A percentile compares a stretch with the other conserved stretches of the same genome.
Evolutionary conservation across 257 asterid genomes (phyloP).

Genomic region (Coffea eugenioides): DNA sequence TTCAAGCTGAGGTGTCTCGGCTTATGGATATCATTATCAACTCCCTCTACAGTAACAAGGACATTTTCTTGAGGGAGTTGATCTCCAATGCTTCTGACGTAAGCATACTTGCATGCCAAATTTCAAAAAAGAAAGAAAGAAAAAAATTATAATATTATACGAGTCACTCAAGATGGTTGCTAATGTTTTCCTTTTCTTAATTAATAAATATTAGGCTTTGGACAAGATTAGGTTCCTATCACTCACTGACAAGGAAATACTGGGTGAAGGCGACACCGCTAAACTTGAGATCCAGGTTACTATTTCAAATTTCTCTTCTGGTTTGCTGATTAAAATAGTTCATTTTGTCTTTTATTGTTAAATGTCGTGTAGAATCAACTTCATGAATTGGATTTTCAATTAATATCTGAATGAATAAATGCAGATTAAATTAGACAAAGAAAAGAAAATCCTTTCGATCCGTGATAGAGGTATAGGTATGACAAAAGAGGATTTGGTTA

Average conservation of each 20-base stretch:
- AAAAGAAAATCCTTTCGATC: constrained; percentile 76
- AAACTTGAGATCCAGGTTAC: constrained; percentile 94
- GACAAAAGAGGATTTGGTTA: constrained; percentile 94
- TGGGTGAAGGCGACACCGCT: constrained; percentile 88
- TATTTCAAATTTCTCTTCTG: not conserved
- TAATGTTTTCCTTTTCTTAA: not conserved
- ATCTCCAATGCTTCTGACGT: constrained; percentile 99
- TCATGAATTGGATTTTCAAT: not conserved
- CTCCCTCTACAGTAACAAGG: constrained; percentile 95
- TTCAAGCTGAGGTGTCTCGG: constrained; percentile 98
- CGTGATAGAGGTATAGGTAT: constrained; percentile 97
- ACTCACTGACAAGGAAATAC: constrained; percentile 85
- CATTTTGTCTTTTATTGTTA: not conserved
- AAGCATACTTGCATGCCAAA: constrained; percentile 23
- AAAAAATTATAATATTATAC: not conserved
- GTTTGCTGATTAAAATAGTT: not conserved
- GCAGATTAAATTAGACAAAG: constrained; percentile 93
- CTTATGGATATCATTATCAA: constrained; percentile 95
- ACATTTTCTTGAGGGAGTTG: constrained; percentile 91
- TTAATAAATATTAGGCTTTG: constrained; percentile 53
- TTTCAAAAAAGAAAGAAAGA: not conserved
- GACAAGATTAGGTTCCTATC: constrained; percentile 91
- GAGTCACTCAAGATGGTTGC: not conserved
- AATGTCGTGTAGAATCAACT: not conserved
- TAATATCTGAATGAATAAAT: constrained; percentile 1